Evolutionary conservation across 2,329 filamentous ascomycete species (phyloP).

Genomic region (Fonsecaea erecta): DNA sequence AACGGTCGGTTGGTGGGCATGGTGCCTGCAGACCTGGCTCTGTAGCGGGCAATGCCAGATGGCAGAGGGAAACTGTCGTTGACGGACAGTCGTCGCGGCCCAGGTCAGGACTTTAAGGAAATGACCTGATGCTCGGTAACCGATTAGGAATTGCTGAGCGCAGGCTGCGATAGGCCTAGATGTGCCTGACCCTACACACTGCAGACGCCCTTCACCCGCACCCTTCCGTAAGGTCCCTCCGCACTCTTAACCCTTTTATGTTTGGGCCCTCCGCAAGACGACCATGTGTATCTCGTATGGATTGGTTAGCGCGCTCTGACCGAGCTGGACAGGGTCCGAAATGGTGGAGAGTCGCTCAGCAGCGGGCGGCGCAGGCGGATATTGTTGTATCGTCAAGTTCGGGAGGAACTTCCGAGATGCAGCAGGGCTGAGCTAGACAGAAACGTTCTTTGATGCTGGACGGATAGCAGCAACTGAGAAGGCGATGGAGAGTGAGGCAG

Average conservation of each 20-base stretch:
- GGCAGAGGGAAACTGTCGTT: not conserved
- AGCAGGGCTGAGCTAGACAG: constrained; percentile 7
- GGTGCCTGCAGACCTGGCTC: constrained; percentile 32
- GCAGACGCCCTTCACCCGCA: constrained; percentile 18
- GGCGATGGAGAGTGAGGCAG: not conserved
- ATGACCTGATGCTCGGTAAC: constrained; percentile 13
- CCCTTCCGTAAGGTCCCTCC: constrained; percentile 19
- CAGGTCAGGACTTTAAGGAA: constrained; percentile 6
- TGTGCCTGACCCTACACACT: not conserved
- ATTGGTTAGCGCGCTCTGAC: not conserved
- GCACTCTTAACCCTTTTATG: constrained; percentile 18
- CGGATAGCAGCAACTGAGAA: not conserved
- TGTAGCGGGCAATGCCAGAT: constrained; percentile 8
- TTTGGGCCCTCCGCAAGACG: constrained; percentile 7
- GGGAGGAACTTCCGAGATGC: constrained; percentile 8
- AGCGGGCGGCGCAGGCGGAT: constrained; percentile 6
- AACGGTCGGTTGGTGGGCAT: constrained; percentile 71
- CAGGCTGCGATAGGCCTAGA: constrained; percentile 17
- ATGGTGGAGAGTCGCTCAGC: constrained; percentile 15
- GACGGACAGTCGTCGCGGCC: not conserved
- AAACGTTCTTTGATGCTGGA: not conserved
- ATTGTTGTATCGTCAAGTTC: not conserved
- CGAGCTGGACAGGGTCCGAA: not conserved
- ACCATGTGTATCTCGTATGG: constrained; percentile 9
- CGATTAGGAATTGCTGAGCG: constrained; percentile 17